phyloP scores from a whole-genome alignment of 495 filamentous ascomycete genomes.

The Monascus purpureus region DNA sequence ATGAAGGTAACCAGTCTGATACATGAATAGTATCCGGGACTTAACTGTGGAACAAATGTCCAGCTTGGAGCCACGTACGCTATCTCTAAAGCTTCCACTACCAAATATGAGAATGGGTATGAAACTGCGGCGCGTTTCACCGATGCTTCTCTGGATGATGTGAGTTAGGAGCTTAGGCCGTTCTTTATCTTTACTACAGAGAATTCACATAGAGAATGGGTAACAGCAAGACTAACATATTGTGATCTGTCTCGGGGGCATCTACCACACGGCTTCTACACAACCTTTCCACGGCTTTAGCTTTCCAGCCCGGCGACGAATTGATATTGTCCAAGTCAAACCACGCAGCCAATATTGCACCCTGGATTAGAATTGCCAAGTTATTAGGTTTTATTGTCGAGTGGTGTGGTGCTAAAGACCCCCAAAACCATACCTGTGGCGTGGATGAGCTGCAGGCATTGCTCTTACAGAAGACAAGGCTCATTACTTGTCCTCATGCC shows the following conservation, averaged over 20 bases:
- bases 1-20: not conserved
- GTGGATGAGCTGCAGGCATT: slow-evolving; percentile 36
- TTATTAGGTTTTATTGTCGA: slow-evolving; percentile 43
- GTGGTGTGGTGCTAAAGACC: slow-evolving; percentile 41
- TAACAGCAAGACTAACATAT: too few species aligned
- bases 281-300: slow-evolving; percentile 49
- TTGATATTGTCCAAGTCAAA: slow-evolving; percentile 53
- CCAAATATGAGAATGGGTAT: slow-evolving; percentile 39
- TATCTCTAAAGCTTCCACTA: slow-evolving; percentile 37
- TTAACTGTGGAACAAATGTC: slow-evolving; percentile 57
- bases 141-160: slow-evolving; percentile 47
- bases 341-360: slow-evolving; percentile 58
- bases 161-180: slow-evolving; percentile 24
- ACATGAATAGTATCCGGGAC: slow-evolving; percentile 36
- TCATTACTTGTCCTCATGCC: slow-evolving; percentile 57
- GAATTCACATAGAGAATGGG: too few species aligned
- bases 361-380: slow-evolving; percentile 51
- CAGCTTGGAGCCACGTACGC: slow-evolving; percentile 57
- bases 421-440: slow-evolving; percentile 39
- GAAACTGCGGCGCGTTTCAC: slow-evolving; percentile 51
- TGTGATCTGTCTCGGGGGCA: slow-evolving; percentile 38
- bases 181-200: too few species aligned
- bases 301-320: slow-evolving; percentile 45
- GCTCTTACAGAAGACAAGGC: slow-evolving; percentile 41
- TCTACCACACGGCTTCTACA: slow-evolving; percentile 62